Evolutionary conservation across 2,329 filamentous ascomycete genomes (phyloP), one percentile per base, ranked within the genome.

Genomic region (Aspergillus pseudoviridinutans): DNA sequence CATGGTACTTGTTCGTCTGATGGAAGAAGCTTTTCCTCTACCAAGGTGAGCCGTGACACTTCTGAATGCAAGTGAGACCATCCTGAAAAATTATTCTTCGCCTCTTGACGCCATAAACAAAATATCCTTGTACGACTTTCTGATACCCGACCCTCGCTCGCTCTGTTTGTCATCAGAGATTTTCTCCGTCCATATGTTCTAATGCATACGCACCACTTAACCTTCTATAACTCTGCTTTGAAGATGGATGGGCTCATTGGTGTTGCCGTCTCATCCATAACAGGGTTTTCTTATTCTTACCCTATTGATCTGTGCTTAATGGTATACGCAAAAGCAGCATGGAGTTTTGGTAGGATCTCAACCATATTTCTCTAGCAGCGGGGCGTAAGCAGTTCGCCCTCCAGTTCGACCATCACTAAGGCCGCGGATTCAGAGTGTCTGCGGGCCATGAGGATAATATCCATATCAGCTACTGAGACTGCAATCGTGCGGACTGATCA

Each of bases 371-470:
- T 53, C 47, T 25, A 42, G 50, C 50, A 57, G 53, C 38, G 53
- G 58, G 57, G 54, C 62, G 62, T 64, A 64, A 57, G 58, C 56
- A 50, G 53, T 47, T 58, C 54, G 51, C 57, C 59, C 54, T 59
- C 58, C 41, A 41, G 51, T 46, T 60, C 49, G 57, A 58, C 56
- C 57, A 35, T 24, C 44, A 24, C 12, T 24, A 24, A 24, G 24
- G 12, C 22, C 44, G 12, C 22, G 22, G 22, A 46, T 24, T 3
- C 20, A 24, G 5, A 22, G 49, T 20, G 25, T 24, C 20, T n/a
- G n/a, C 24, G n/a, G 38, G 22, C 22, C n/a, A 51, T 10, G 29
- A 35, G 22, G 5, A 29, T 29, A 20, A 25, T 29, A 38, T 51
- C 29, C n/a, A 14, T 22, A n/a, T 51, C 50, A 38, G 14, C 32